Percentiles rank a stretch among this genome's conserved stretches.
These are phyloP conservation scores for Candida saitoana DNA, from an alignment of 805 yeast genomes.

Conservation along the genomic window DNA sequence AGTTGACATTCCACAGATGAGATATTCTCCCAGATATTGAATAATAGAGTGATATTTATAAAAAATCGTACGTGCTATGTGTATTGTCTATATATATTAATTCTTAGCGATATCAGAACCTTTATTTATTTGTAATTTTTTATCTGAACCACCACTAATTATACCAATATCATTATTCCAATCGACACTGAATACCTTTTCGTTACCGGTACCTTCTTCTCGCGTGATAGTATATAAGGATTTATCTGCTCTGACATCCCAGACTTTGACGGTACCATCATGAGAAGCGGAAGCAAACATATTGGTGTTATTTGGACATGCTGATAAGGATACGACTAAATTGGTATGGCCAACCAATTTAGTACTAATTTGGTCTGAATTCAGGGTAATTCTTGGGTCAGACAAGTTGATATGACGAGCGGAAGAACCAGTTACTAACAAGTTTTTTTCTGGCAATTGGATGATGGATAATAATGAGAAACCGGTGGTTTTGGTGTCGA, in stretches of 20 bases:
- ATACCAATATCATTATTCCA: slow-evolving; percentile 83
- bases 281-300: slow-evolving; percentile 91
- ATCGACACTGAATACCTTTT: slow-evolving; percentile 79
- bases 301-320: slow-evolving; percentile 73
- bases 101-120: slow-evolving; percentile 26
- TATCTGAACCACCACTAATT: slow-evolving; percentile 91
- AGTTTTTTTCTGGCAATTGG: slow-evolving; percentile 60
- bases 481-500: slow-evolving; percentile 84
- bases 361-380: slow-evolving; percentile 49
- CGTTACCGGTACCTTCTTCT: slow-evolving; percentile 48
- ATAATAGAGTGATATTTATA: too few species aligned
- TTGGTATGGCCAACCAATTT: slow-evolving; percentile 88
- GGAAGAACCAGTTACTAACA: slow-evolving; percentile 90
- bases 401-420: slow-evolving; percentile 95
- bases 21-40: slow-evolving; percentile 88
- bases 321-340: slow-evolving; percentile 76
- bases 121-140: slow-evolving; percentile 79
- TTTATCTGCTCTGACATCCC: slow-evolving; percentile 90
- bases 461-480: slow-evolving; percentile 76
- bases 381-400: slow-evolving; percentile 76
- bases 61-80: slow-evolving; percentile 4
- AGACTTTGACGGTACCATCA: slow-evolving; percentile 90
- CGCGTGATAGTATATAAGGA: slow-evolving; percentile 80
- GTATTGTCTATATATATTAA: slow-evolving; percentile 3
- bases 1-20: slow-evolving; percentile 70